phyloP scores from a whole-genome alignment of 768 basidiomycete species.

The Favolaschia claudopus region DNA sequence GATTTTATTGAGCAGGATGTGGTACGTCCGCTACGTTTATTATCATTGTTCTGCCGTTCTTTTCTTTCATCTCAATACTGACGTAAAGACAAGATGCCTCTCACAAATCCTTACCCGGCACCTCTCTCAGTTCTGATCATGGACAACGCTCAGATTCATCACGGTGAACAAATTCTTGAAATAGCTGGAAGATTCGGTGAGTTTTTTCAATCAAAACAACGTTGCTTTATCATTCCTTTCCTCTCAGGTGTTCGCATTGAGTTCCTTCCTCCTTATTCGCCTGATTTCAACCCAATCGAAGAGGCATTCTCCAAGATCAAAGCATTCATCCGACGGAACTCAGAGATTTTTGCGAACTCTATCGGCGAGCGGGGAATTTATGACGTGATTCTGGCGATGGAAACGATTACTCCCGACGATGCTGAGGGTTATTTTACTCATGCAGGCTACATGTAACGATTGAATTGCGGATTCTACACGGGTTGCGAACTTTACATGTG shows the following conservation, averaged over 20 bases:
- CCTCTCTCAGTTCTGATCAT: slow-evolving; percentile 39
- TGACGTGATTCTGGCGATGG: no score
- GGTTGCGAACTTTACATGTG: no score
- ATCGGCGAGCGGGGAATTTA: no score
- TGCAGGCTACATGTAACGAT: no score
- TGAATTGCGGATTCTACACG: no score
- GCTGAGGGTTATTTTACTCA: no score
- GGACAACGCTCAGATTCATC: slow-evolving; percentile 45
- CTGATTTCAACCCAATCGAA: slow-evolving; percentile 45
- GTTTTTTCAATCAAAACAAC: not conserved
- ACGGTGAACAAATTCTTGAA: slow-evolving; percentile 36
- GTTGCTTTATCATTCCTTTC: not conserved
- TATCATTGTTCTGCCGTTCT: not conserved
- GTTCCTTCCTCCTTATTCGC: slow-evolving; percentile 44
- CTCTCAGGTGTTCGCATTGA: slow-evolving; percentile 25
- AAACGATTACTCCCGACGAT: no score
- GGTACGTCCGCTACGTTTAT: slow-evolving; percentile 23
- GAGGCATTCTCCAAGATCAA: slow-evolving; percentile 42
- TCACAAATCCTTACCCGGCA: slow-evolving; percentile 34
- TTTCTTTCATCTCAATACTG: not conserved
- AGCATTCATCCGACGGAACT: slow-evolving; percentile 42
- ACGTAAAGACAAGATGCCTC: no score
- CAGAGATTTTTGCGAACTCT: no score
- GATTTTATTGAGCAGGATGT: slow-evolving; percentile 35
- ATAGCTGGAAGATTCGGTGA: slow-evolving; percentile 27